Conservation (phyloP, 768 basidiomycete species). For the Leccinum incarnatum region DNA sequence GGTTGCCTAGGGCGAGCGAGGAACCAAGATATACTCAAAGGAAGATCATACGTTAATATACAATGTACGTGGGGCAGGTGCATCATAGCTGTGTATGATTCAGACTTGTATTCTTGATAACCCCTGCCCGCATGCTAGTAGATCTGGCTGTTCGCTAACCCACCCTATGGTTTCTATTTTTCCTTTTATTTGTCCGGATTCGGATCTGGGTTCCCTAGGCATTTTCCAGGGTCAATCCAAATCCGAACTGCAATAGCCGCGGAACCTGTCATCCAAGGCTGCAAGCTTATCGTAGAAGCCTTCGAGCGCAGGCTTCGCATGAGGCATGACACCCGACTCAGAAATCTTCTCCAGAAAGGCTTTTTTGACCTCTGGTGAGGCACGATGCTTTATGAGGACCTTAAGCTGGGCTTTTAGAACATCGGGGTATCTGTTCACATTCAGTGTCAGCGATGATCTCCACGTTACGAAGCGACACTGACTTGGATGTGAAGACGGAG, state of each 20-base stretch:
- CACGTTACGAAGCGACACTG: neutral
- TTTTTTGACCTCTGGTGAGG: constrained; percentile 14
- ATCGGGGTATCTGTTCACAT: constrained; percentile 16
- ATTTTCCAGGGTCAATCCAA: too few species aligned
- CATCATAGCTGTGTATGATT: too few species aligned
- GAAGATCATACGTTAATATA: too few species aligned
- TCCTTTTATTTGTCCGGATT: too few species aligned
- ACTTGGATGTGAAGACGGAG: constrained; percentile 29
- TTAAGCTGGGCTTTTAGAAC: constrained; percentile 21
- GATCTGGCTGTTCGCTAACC: too few species aligned
- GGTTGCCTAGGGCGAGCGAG: constrained; percentile 49
- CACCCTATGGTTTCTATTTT: too few species aligned
- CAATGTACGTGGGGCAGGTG: too few species aligned
- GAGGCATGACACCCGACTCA: constrained; percentile 3
- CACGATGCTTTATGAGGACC: constrained; percentile 7
- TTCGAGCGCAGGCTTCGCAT: constrained; percentile 11
- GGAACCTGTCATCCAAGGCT: neutral
- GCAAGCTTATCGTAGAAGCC: constrained; percentile 18
- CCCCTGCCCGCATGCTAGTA: too few species aligned
- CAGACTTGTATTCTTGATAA: too few species aligned
- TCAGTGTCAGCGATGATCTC: neutral
- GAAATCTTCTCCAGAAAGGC: constrained; percentile 11
- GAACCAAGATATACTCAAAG: constrained; percentile 24
- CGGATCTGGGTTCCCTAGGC: too few species aligned
- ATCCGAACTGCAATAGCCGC: too few species aligned